Base-by-base conservation (phyloP, 225 moss, liverwort and hornwort genomes). In the Climacium dendroides region DNA sequence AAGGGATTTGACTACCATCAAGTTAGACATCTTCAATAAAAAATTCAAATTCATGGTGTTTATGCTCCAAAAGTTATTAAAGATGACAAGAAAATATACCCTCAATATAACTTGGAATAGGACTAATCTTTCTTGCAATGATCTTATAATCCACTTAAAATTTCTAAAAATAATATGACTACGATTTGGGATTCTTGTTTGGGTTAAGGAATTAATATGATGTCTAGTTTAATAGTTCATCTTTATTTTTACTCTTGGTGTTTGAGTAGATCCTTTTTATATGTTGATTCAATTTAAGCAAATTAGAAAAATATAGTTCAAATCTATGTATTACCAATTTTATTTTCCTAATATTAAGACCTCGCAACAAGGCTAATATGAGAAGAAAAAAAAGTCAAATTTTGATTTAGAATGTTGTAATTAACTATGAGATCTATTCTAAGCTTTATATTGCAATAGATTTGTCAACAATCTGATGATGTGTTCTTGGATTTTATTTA, bases 81-180 rank as follows among this genome's bases (percentile, higher is more conserved):
- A n/a, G n/a, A n/a, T n/a, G n/a, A n/a, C n/a, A n/a, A n/a, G n/a
- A n/a, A n/a, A n/a, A n/a, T n/a, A n/a, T n/a, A n/a, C n/a, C n/a
- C n/a, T n/a, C n/a, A n/a, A n/a, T n/a, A n/a, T n/a, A n/a, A n/a
- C n/a, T n/a, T n/a, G n/a, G n/a, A n/a, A n/a, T n/a, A n/a, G n/a
- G n/a, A n/a, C n/a, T n/a, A n/a, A n/a, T n/a, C n/a, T n/a, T n/a
- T n/a, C n/a, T n/a, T n/a, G n/a, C n/a, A n/a, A n/a, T n/a, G n/a
- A n/a, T n/a, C n/a, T n/a, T n/a, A 5, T 26, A 13, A 37, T 0
- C 8, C 4, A 28, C 5, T 37, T 52, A 24, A n/a, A 5, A 10
- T 25, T 65, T 13, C 0, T 37, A 2, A 69, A n/a, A n/a, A 6
- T 60, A 69, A 13, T 1, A 39, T 19, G 37, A 53, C 4, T 58